Conservation (phyloP, 176 grass and related monocot species). For the Rhipidocladum racemiflorum region DNA sequence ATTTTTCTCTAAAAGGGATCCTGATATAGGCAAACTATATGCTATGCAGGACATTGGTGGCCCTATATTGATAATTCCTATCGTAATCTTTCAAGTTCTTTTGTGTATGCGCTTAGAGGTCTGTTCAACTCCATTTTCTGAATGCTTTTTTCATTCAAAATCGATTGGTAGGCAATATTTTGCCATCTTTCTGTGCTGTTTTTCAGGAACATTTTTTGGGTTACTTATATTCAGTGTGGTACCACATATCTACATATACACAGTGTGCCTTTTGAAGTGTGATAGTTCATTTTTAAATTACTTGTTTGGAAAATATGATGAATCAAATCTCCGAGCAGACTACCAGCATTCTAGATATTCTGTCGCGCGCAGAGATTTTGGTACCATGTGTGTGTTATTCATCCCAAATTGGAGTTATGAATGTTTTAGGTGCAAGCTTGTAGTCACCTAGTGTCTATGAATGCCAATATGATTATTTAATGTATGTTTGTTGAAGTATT, state of each 20-base stretch:
- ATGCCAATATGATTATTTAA: neutral
- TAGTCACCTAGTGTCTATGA: neutral
- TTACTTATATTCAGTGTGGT: conserved; percentile 16
- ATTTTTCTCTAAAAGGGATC: conserved; percentile 34
- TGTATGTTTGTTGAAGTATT: neutral
- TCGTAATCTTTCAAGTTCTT: conserved; percentile 61
- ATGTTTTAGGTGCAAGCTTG: conserved; percentile 11
- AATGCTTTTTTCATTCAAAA: conserved; percentile 6
- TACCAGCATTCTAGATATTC: neutral
- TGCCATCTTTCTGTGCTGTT: neutral
- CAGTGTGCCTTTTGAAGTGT: neutral
- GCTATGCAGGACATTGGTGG: conserved; percentile 62
- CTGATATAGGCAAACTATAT: conserved; percentile 42
- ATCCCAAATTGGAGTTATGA: neutral
- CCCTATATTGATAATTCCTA: conserved; percentile 62
- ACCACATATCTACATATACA: neutral
- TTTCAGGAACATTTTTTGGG: neutral
- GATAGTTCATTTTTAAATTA: neutral
- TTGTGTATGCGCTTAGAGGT: conserved; percentile 79
- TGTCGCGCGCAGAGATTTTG: neutral
- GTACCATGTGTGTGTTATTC: neutral
- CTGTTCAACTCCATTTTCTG: conserved; percentile 25
- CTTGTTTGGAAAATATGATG: neutral
- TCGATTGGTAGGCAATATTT: neutral
- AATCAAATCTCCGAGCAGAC: neutral